Percentiles rank a stretch among this genome's conserved stretches.
Evolutionary conservation across 208 protist species (phyloP).

Genomic region (Borovskyia barvae): DNA sequence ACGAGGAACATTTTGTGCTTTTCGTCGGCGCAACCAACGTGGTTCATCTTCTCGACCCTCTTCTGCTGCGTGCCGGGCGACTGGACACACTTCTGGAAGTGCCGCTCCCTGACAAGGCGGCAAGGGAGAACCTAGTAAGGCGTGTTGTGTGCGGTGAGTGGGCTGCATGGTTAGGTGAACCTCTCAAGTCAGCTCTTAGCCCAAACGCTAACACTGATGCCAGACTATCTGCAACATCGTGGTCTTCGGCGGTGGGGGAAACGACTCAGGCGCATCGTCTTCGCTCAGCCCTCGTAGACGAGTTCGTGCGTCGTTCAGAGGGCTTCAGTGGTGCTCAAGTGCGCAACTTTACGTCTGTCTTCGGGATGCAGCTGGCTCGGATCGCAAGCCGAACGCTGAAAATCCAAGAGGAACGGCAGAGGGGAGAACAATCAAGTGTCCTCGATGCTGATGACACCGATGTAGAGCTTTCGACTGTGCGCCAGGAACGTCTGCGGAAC

Average conservation of each 20-base stretch:
- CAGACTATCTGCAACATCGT: too few relatives aligned
- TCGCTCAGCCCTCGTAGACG: conserved; percentile 23
- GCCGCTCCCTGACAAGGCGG: conserved; percentile 53
- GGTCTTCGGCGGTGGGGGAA: too few relatives aligned
- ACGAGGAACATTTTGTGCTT: conserved; percentile 50
- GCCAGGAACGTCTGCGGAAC: conserved; percentile 1
- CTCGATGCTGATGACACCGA: neutral
- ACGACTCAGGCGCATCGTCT: neutral
- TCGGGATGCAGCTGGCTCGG: conserved; percentile 47
- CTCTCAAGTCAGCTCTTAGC: too few relatives aligned
- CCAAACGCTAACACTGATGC: too few relatives aligned
- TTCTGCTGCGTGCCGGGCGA: conserved; percentile 71
- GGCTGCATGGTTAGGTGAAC: conserved; percentile 37
- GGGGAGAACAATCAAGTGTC: neutral
- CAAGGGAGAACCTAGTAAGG: conserved; percentile 36
- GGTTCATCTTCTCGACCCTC: conserved; percentile 58
- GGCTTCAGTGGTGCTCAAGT: conserved; percentile 61
- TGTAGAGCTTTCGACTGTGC: neutral
- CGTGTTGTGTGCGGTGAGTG: conserved; percentile 69
- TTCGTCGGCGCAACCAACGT: conserved; percentile 87
- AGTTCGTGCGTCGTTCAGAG: conserved; percentile 40
- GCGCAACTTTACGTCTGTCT: conserved; percentile 47
- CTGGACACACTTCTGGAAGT: conserved; percentile 77
- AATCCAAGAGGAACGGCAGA: neutral
- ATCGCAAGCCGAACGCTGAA: neutral